These are phyloP conservation scores for Pichia heedii DNA, from an alignment of 805 yeast species.

Conservation along the genomic window DNA sequence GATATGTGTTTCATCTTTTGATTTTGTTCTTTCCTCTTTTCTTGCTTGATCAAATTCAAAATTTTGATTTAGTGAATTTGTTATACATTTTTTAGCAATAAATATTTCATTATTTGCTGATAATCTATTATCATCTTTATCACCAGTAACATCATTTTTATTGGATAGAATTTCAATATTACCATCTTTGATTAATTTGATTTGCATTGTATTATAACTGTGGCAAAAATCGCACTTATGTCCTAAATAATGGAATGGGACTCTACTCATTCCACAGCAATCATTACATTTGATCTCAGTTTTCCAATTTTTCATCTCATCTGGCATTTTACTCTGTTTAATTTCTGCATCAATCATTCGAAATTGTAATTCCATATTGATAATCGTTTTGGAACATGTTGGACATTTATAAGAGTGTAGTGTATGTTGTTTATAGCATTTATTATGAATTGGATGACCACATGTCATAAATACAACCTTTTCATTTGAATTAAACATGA, in stretches of 20 bases:
- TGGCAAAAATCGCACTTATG: conserved; percentile 79
- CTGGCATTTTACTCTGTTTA: conserved; percentile 64
- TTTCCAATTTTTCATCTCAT: conserved; percentile 68
- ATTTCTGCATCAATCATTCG: conserved; percentile 82
- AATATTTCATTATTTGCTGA: not conserved
- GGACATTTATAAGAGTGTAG: conserved; percentile 87
- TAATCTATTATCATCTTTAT: not conserved
- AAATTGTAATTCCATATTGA: conserved; percentile 84
- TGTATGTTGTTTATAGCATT: conserved; percentile 74
- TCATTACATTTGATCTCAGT: conserved; percentile 76
- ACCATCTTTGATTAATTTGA: conserved; percentile 61
- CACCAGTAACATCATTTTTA: not conserved
- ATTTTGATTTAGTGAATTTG: conserved; percentile 25
- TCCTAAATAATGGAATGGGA: conserved; percentile 76
- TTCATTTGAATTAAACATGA: conserved; percentile 71
- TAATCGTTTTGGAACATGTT: conserved; percentile 72
- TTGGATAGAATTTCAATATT: conserved; percentile 16
- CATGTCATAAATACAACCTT: conserved; percentile 89
- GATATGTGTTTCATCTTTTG: conserved; percentile 5
- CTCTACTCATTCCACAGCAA: conserved; percentile 74
- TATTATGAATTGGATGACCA: conserved; percentile 89
- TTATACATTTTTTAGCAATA: conserved; percentile 9
- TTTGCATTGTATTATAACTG: conserved; percentile 78
- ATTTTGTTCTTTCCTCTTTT: not conserved
- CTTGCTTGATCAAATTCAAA: conserved; percentile 24